Evolutionary conservation across 495 filamentous ascomycete species (phyloP).

Genomic region (Penicillium tannophilum): DNA sequence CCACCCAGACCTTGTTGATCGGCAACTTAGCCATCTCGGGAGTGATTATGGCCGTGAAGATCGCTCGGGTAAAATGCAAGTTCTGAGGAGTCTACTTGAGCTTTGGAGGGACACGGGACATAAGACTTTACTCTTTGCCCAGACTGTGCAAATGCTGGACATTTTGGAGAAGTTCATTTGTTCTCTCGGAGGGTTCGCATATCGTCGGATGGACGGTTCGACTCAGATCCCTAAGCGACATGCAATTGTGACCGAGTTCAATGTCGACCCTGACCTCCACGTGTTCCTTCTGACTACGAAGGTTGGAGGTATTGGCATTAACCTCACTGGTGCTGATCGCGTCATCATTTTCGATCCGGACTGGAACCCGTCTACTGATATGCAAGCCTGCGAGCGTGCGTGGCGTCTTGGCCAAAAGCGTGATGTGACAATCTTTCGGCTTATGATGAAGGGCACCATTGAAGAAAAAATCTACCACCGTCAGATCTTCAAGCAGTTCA

Average conservation of each 20-base stretch:
- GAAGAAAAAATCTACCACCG: slow-evolving; percentile 99
- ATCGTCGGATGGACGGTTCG: slow-evolving; percentile 88
- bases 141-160: slow-evolving; percentile 90
- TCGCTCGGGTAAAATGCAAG: slow-evolving; percentile 94
- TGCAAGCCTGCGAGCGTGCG: slow-evolving; percentile 93
- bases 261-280: slow-evolving; percentile 73
- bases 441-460: slow-evolving; percentile 97
- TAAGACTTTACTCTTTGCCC: slow-evolving; percentile 88
- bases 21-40: slow-evolving; percentile 59
- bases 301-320: slow-evolving; percentile 91
- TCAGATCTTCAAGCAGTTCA: slow-evolving; percentile 95
- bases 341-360: slow-evolving; percentile 98
- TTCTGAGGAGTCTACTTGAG: slow-evolving; percentile 78
- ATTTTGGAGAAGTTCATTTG: slow-evolving; percentile 82
- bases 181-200: slow-evolving; percentile 67
- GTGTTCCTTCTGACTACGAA: slow-evolving; percentile 94
- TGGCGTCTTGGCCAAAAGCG: slow-evolving; percentile 95
- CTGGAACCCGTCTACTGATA: slow-evolving; percentile 94
- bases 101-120: slow-evolving; percentile 87
- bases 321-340: slow-evolving; percentile 90
- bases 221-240: slow-evolving; percentile 84
- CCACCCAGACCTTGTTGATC: slow-evolving; percentile 84
- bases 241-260: slow-evolving; percentile 86
- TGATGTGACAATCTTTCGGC: slow-evolving; percentile 88
- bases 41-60: slow-evolving; percentile 67